Conservation (phyloP, 768 basidiomycete species). For the Suillus ampliporus region DNA sequence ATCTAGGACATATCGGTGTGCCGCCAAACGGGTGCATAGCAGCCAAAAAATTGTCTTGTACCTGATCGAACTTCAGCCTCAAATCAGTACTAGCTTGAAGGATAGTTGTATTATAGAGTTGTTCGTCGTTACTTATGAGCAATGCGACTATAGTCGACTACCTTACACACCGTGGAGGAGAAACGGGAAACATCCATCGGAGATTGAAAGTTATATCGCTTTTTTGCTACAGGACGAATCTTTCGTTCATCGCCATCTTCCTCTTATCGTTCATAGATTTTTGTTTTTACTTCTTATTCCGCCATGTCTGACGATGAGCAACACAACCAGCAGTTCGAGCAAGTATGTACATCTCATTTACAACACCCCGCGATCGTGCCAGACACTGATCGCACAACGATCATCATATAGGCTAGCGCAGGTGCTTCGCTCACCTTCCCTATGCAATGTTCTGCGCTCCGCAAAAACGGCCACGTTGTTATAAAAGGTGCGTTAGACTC, state of each 20-base stretch:
- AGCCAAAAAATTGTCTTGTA: conserved; percentile 1
- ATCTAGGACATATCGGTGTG: conserved; percentile 74
- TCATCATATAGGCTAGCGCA: conserved; percentile 58
- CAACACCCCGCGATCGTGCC: conserved; percentile 15
- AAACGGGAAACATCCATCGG: conserved; percentile 34
- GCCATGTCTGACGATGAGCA: conserved; percentile 87
- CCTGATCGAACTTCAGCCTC: background rate
- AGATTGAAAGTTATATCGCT: conserved; percentile 44
- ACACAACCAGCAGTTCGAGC: conserved; percentile 88
- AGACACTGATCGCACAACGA: conserved; percentile 27
- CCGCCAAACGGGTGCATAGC: conserved; percentile 77
- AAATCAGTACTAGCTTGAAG: conserved; percentile 3
- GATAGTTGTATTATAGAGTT: background rate
- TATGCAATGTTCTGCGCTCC: conserved; percentile 96
- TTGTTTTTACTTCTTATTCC: conserved; percentile 21
- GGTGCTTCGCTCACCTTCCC: conserved; percentile 83
- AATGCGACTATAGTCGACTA: background rate
- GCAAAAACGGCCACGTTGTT: conserved; percentile 91
- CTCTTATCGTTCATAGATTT: conserved; percentile 36
- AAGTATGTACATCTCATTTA: conserved; percentile 48
- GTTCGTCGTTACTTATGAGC: conserved; percentile 1
- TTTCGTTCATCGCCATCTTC: conserved; percentile 21
- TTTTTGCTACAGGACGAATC: conserved; percentile 19
- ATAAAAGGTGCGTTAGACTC: conserved; percentile 71
- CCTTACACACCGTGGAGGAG: background rate